A percentile compares a stretch with the other conserved stretches of the same genome.
These are phyloP conservation scores for Balamuthia mandrillaris DNA, from an alignment of 208 protist species.

Conservation along the genomic window DNA sequence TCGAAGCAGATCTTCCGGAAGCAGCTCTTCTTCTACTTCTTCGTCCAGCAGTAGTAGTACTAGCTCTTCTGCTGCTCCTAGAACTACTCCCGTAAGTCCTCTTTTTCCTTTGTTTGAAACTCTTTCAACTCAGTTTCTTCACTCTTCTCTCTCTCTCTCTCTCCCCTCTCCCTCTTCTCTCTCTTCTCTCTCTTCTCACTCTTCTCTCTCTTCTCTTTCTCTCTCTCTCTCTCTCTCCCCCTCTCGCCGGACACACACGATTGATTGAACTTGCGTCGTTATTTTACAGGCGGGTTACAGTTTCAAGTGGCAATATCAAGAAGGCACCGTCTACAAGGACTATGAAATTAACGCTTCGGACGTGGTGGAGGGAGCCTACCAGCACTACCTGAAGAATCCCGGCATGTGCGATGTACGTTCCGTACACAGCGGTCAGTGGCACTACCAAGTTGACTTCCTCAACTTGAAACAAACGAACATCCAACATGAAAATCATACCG, in stretches of 20 bases:
- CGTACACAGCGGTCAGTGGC: conserved; percentile 19
- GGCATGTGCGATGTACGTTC: conserved; percentile 16
- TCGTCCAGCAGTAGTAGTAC: neutral
- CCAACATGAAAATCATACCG: conserved; percentile 22
- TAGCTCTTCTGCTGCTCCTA: neutral
- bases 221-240: neutral
- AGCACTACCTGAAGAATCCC: conserved; percentile 26
- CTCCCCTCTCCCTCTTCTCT: too few species aligned
- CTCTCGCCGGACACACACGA: neutral
- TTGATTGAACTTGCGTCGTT: too few species aligned
- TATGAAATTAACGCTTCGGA: neutral
- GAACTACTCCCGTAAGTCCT: too few species aligned
- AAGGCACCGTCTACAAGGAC: neutral
- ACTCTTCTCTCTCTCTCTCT: too few species aligned
- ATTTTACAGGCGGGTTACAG: too few species aligned
- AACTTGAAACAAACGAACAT: conserved; percentile 32
- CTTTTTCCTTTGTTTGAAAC: too few species aligned
- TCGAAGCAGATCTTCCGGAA: too few species aligned
- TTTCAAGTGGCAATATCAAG: neutral
- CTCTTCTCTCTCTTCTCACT: too few species aligned
- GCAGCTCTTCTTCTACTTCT: neutral
- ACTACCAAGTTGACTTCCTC: conserved; percentile 33
- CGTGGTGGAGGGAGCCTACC: conserved; percentile 4
- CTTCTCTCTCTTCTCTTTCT: too few species aligned
- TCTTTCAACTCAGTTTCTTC: too few species aligned